Base-by-base conservation (phyloP, 306 rosid genomes). In the Inga oerstediana region DNA sequence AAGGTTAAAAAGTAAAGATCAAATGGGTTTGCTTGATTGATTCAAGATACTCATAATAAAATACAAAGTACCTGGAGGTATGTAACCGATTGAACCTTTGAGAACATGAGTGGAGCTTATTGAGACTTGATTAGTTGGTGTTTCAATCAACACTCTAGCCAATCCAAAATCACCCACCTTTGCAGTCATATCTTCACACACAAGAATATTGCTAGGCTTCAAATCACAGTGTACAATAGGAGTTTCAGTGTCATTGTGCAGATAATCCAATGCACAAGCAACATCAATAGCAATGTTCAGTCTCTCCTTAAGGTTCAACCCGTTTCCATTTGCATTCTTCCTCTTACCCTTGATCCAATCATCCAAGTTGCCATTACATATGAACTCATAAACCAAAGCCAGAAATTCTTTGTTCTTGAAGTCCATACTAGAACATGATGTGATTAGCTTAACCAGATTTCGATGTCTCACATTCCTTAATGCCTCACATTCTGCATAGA, bases 91-190 rank as follows among this genome's bases (percentile, higher is more conserved):
- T 61, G 98, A 91, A 35, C 97, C 98, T 72, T 79, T 87, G 1
- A 94, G 90, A 67, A 80, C 87, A 81, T 84, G 83, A 48, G 89
- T 81, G 34, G 91, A 89, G 88, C 92, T 86, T 8, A 90, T 73
- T 48, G 90, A 85, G 61, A 75, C 81, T 51, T 86, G 88, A 59
- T 45, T 35, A 48, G 20, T 76, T 51, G 85, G 45, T 46, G 84
- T 84, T 78, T 86, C 92, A 67, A 90, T 70, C 74, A 94, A 72
- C 67, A 89, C 20, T 58, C 85, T 89, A 5, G 98, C 94, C 76
- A 94, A 77, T 56, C 98, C 96, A 37, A 94, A 94, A 75, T 94
- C 97, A 16, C 97, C 98, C 41, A 92, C 80, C 82, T 91, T 92
- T 32, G 97, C 97, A 14, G 82, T 90, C 90, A 94, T 82, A 11